A percentile compares a stretch with the other conserved stretches of the same genome.
Evolutionary conservation across 371 early-diverging fungal genomes (phyloP).

Genomic region (Mortierella sp.): DNA sequence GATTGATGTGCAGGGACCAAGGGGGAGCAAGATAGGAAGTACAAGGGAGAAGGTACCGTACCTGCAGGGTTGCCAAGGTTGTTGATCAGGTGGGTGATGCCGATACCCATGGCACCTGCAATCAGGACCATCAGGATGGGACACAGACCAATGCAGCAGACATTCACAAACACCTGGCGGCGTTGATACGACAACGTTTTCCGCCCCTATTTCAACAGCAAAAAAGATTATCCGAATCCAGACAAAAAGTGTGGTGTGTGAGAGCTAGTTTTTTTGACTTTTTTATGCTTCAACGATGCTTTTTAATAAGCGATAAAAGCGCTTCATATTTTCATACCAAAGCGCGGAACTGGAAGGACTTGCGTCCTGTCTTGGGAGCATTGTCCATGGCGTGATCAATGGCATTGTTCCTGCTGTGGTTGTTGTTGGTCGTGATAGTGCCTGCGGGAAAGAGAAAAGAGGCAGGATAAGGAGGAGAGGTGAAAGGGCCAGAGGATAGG

Average conservation of each 20-base stretch:
- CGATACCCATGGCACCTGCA: constrained; percentile 61
- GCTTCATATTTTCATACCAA: constrained; percentile 34
- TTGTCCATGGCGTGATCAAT: constrained; percentile 17
- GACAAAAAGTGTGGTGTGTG: background rate
- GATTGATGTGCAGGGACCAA: background rate
- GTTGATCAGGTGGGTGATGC: constrained; percentile 55
- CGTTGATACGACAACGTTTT: constrained; percentile 78
- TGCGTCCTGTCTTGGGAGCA: constrained; percentile 44
- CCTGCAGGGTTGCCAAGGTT: constrained; percentile 45
- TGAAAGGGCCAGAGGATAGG: too few relatives aligned
- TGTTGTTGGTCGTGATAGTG: constrained; percentile 17
- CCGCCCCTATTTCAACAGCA: constrained; percentile 46
- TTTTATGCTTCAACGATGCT: background rate
- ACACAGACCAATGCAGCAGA: constrained; percentile 77
- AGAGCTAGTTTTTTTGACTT: background rate
- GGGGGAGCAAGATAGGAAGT: background rate
- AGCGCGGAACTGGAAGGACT: constrained; percentile 60
- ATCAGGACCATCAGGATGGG: constrained; percentile 73
- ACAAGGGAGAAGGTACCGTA: constrained; percentile 21
- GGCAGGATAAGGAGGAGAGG: background rate
- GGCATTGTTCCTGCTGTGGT: constrained; percentile 15
- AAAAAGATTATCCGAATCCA: background rate
- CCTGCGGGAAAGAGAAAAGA: background rate
- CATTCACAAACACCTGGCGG: constrained; percentile 77
- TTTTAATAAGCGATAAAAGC: background rate